Evolutionary conservation across 805 yeast genomes (phyloP).

Genomic region (Pichia paraexigua): DNA sequence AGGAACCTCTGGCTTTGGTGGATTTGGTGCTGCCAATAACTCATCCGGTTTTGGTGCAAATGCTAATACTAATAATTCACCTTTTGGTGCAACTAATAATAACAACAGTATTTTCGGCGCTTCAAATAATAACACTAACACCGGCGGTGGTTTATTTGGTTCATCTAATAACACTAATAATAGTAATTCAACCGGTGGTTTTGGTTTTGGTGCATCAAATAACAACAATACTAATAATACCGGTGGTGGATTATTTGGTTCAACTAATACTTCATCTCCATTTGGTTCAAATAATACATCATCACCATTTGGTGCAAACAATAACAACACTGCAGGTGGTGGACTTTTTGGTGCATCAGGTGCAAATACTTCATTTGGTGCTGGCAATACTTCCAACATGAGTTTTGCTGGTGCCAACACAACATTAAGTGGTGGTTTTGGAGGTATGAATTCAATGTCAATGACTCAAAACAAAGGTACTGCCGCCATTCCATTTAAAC

Average conservation of each 20-base stretch:
- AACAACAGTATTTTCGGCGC: constrained; percentile 21
- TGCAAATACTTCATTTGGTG: constrained; percentile 3
- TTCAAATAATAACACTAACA: constrained; percentile 17
- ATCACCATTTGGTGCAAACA: constrained; percentile 36
- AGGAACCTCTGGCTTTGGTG: constrained; percentile 44
- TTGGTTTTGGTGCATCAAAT: constrained; percentile 21
- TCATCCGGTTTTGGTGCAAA: constrained; percentile 9
- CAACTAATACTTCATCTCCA: constrained; percentile 13
- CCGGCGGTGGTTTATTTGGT: constrained; percentile 16
- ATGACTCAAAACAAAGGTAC: constrained; percentile 53
- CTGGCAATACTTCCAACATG: background rate
- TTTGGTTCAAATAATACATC: constrained; percentile 14
- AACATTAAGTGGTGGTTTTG: constrained; percentile 21
- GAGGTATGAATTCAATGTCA: constrained; percentile 21
- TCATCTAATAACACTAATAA: constrained; percentile 20
- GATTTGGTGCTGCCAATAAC: constrained; percentile 18
- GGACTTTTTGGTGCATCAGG: constrained; percentile 10
- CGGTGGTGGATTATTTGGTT: constrained; percentile 26
- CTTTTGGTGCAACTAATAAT: constrained; percentile 16
- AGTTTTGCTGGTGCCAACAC: constrained; percentile 14
- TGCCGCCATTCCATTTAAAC: constrained; percentile 52
- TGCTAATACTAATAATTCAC: constrained; percentile 1
- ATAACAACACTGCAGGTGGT: constrained; percentile 10
- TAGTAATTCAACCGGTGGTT: constrained; percentile 11
- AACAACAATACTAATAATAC: constrained; percentile 18